Conservation (phyloP, 2,329 filamentous ascomycete genomes). For the Aspergillus aculeatinus region DNA sequence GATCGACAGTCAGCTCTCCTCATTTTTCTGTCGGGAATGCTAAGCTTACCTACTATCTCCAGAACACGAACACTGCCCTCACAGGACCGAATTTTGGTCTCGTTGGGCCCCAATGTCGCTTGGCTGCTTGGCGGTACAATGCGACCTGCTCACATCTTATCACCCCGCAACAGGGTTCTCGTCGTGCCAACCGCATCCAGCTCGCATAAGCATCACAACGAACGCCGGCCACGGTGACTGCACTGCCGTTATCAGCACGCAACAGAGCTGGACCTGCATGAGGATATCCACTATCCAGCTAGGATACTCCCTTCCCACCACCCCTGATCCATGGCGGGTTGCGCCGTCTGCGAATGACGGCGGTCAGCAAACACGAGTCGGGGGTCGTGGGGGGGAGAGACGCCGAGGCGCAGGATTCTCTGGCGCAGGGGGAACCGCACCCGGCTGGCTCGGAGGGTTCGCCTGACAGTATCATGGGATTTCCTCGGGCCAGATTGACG, state of each 20-base stretch:
- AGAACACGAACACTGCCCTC: neutral
- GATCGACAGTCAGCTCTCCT: neutral
- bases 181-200: neutral
- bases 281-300: neutral
- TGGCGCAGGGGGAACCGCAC: neutral
- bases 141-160: neutral
- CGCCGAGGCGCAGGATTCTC: neutral
- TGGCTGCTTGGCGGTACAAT: neutral
- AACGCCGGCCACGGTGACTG: neutral
- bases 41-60: neutral
- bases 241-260: neutral
- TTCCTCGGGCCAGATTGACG: neutral
- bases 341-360: neutral
- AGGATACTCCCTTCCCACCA: neutral
- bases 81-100: neutral
- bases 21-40: neutral
- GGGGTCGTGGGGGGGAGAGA: neutral
- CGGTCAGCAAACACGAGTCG: neutral
- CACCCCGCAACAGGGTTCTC: neutral
- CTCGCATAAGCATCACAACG: neutral
- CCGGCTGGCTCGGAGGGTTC: slow-evolving; percentile 1
- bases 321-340: neutral
- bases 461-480: slow-evolving; percentile 4
- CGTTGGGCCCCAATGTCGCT: neutral
- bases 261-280: neutral